Evolutionary conservation across 768 basidiomycete species (phyloP).

Genomic region (Leccinellum rugosiceps): DNA sequence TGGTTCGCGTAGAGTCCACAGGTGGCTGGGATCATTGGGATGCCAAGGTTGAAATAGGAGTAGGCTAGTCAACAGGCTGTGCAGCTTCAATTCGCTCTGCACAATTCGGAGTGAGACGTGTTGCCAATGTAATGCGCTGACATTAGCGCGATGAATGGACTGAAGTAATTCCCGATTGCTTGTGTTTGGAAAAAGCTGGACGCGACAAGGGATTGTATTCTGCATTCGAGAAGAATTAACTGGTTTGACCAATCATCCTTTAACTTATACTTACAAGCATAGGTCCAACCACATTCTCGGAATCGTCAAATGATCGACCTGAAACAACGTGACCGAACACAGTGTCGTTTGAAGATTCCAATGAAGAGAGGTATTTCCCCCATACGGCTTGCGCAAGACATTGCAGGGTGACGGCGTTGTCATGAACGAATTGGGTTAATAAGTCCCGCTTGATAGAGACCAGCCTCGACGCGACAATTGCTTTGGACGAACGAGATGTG

Average conservation of each 20-base stretch:
- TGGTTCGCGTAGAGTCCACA: slow-evolving; percentile 24
- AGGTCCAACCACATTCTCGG: slow-evolving; percentile 45
- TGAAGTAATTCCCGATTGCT: slow-evolving; percentile 35
- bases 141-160: slow-evolving; percentile 36
- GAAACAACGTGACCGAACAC: slow-evolving; percentile 48
- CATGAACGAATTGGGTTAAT: slow-evolving; percentile 13
- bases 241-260: background rate
- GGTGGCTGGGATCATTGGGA: background rate
- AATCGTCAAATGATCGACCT: slow-evolving; percentile 38
- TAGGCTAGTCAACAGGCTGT: slow-evolving; percentile 39
- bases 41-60: slow-evolving; percentile 42
- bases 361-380: slow-evolving; percentile 24
- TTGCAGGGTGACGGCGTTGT: slow-evolving; percentile 34
- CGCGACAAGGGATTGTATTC: slow-evolving; percentile 47
- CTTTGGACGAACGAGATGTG: slow-evolving; percentile 8
- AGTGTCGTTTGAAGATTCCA: slow-evolving; percentile 30
- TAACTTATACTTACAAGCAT: slow-evolving; percentile 36
- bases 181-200: slow-evolving; percentile 26
- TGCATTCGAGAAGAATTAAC: slow-evolving; percentile 13
- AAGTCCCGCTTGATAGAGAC: slow-evolving; percentile 10
- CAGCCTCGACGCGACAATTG: slow-evolving; percentile 8
- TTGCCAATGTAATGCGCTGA: slow-evolving; percentile 41
- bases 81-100: slow-evolving; percentile 32
- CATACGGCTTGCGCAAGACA: slow-evolving; percentile 35
- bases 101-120: slow-evolving; percentile 44